phyloP scores from a whole-genome alignment of 257 asterid genomes.

The Nicotiana paniculata region DNA sequence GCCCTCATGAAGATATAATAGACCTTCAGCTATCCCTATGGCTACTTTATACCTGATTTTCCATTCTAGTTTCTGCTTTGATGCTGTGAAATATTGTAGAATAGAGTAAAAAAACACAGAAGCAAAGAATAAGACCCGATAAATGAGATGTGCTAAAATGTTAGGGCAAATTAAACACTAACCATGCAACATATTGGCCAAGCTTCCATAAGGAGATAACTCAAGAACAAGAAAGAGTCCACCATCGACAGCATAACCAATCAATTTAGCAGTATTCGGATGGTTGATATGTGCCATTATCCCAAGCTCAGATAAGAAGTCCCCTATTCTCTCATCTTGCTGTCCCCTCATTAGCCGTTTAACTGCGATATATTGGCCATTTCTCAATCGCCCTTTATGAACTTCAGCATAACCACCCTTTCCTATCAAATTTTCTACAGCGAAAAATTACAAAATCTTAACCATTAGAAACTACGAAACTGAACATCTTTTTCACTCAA shows the following conservation, averaged over 20 bases:
- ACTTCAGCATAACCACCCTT: conserved; percentile 97
- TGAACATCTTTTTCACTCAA: not conserved
- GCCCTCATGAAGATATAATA: conserved; percentile 86
- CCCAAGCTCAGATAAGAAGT: conserved; percentile 84
- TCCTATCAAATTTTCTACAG: conserved; percentile 64
- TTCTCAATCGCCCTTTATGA: conserved; percentile 59
- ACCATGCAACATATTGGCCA: conserved; percentile 91
- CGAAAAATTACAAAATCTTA: not conserved
- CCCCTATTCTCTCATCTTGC: conserved; percentile 59
- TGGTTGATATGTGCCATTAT: conserved; percentile 95
- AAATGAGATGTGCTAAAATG: not conserved
- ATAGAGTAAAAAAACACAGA: conserved; percentile 1
- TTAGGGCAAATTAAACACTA: conserved; percentile 23
- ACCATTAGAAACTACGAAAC: not conserved
- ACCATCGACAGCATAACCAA: conserved; percentile 92
- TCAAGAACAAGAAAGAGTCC: conserved; percentile 89
- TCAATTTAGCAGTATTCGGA: conserved; percentile 86
- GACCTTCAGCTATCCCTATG: conserved; percentile 71
- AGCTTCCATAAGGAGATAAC: conserved; percentile 88
- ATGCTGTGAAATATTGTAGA: conserved; percentile 27
- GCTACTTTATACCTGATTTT: conserved; percentile 67
- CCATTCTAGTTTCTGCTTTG: conserved; percentile 70
- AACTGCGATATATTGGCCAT: conserved; percentile 74
- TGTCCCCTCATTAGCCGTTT: conserved; percentile 64
- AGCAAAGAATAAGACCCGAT: not conserved